Base-by-base conservation (phyloP, 129 eudicot species). In the Saussurea involucrata region DNA sequence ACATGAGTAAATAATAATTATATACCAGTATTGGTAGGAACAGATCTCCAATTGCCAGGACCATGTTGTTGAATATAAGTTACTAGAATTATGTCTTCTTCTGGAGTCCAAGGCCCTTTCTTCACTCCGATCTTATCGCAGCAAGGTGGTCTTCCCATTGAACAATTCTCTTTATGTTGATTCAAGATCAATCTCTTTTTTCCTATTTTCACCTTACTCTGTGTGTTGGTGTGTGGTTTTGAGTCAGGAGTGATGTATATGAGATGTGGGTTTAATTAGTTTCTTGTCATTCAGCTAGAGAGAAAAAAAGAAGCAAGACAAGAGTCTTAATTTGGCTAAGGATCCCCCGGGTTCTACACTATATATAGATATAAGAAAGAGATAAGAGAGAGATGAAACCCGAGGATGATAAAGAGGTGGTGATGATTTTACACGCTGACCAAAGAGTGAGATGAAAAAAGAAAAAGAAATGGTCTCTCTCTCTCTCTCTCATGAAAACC, bases 91-190 rank as follows among this genome's bases (percentile, higher is more conserved):
- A 87, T 83, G 58, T 87, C 90, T 34, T 87, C 90, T 81, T 87
- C 90, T 3, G 90, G 90, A 6, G 90, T 87, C 90, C 90, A 86
- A 4, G 90, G 90, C 27, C 90, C 90, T 73, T 86, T 86, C 79
- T 87, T 85, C 44, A 88, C 92, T 33, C 92, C 89, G 8, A 73
- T 72, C 81, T 88, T 88, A 25, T 88, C 89, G 67, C 92, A 88
- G 46, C 92, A 88, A 25, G 92, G 92, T 77, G 92, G 92, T 55
- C 92, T 88, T 65, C 92, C 92, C 92, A 88, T 88, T 10, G 80
- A 25, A 5, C 21, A 69, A 29, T 22, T 7, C 32, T 73, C 63
- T 72, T 10, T 63, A 24, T 71, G 10, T 21, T 77, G 63, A 67
- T 17, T 66, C 63, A 44, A 55, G 63, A 58, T 77, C 66, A 64